Evolutionary conservation across 805 yeast genomes (phyloP).

Genomic region (Alloascoidea africana): DNA sequence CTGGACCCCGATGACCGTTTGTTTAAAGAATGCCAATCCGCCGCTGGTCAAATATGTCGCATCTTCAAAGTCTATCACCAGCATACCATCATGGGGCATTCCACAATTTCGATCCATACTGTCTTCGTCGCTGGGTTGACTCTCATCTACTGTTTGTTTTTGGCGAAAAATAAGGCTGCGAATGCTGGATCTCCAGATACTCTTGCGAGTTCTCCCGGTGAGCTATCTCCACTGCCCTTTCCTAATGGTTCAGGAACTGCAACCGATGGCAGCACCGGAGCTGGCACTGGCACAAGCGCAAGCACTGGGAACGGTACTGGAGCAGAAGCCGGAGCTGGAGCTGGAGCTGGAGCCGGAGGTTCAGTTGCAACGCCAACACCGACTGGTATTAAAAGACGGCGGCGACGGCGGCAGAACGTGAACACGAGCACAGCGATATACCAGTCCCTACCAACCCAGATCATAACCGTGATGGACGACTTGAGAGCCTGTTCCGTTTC

Average conservation of each 20-base stretch:
- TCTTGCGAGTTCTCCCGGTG: slow-evolving; percentile 23
- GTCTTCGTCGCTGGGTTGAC: slow-evolving; percentile 60
- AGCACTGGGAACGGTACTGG: too few species aligned
- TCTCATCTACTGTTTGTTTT: slow-evolving; percentile 49
- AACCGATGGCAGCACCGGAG: too few species aligned
- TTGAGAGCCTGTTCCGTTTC: slow-evolving; percentile 50
- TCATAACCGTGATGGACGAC: slow-evolving; percentile 41
- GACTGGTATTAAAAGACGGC: slow-evolving; percentile 26
- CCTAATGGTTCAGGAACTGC: too few species aligned
- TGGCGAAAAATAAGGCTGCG: slow-evolving; percentile 48
- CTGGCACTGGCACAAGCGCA: too few species aligned
- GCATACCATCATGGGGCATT: slow-evolving; percentile 45
- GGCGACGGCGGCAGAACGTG: slow-evolving; percentile 37
- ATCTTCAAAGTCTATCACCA: slow-evolving; percentile 48
- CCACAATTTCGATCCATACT: slow-evolving; percentile 52
- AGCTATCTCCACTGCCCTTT: not conserved
- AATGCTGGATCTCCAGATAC: slow-evolving; percentile 39
- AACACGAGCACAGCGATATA: not conserved
- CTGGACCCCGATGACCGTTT: slow-evolving; percentile 44
- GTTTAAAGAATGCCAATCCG: slow-evolving; percentile 54
- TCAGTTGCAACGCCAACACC: not conserved
- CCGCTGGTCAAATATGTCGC: slow-evolving; percentile 57
- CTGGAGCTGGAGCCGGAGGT: not conserved
- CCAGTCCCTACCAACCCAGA: slow-evolving; percentile 13
- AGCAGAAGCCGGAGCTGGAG: too few species aligned